Evolutionary conservation across 805 yeast genomes (phyloP).

Genomic region (Saccharomycopsis fodiens): DNA sequence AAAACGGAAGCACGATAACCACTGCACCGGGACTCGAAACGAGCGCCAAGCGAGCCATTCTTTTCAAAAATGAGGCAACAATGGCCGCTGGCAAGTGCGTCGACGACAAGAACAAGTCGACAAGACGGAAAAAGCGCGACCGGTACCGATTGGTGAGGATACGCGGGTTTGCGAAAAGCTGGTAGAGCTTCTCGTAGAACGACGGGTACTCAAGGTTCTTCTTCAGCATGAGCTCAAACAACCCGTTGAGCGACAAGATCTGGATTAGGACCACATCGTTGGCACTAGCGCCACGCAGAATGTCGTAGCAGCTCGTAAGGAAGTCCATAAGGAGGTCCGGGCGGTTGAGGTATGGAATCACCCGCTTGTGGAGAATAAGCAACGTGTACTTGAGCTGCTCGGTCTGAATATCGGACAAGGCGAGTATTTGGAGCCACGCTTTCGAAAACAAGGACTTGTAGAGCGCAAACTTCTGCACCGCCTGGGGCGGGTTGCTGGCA

Average conservation of each 20-base stretch:
- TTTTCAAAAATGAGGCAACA: constrained; percentile 85
- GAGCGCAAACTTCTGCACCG: constrained; percentile 31
- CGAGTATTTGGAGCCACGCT: constrained; percentile 53
- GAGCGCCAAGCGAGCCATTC: constrained; percentile 64
- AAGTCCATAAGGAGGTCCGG: constrained; percentile 91
- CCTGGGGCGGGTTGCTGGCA: constrained; percentile 40
- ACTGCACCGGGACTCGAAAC: constrained; percentile 84
- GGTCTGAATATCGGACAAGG: constrained; percentile 35
- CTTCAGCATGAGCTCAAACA: constrained; percentile 75
- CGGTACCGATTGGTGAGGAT: constrained; percentile 72
- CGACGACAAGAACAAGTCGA: constrained; percentile 79
- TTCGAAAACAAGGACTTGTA: constrained; percentile 65
- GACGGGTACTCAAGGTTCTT: constrained; percentile 88
- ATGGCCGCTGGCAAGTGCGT: constrained; percentile 79
- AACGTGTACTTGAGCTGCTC: constrained; percentile 64
- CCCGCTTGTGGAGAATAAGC: constrained; percentile 68
- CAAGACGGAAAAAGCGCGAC: constrained; percentile 78
- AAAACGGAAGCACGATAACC: constrained; percentile 81
- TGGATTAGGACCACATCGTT: constrained; percentile 41
- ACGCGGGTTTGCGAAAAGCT: constrained; percentile 58
- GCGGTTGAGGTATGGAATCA: constrained; percentile 71
- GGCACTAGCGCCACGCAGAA: constrained; percentile 22
- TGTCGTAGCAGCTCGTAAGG: constrained; percentile 58
- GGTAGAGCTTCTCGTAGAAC: constrained; percentile 76
- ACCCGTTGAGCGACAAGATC: constrained; percentile 76